Conservation (phyloP, 371 early-diverging fungal species). For the Mucor lusitanicus region DNA sequence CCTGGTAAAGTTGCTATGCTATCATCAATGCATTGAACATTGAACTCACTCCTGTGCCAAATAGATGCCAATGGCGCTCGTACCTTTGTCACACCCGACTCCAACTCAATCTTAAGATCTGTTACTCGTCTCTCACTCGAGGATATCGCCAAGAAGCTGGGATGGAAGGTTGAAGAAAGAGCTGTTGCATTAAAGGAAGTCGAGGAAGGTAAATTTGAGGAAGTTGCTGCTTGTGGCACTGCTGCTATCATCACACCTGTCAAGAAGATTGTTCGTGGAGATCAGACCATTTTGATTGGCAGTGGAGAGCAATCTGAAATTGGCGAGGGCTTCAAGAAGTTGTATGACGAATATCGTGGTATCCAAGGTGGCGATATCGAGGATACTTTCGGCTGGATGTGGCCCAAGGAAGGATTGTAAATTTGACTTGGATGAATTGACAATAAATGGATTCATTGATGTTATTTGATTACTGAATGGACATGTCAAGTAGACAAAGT, state of each 20-base stretch:
- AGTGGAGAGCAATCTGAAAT: conserved; percentile 42
- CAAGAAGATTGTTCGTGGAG: conserved; percentile 66
- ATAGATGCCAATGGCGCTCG: conserved; percentile 51
- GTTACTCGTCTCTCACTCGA: conserved; percentile 74
- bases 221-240: conserved; percentile 80
- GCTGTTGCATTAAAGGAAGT: conserved; percentile 63
- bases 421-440: not conserved
- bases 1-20: conserved; percentile 31
- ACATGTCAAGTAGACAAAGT: too few relatives aligned
- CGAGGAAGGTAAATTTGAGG: conserved; percentile 61
- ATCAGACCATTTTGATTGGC: conserved; percentile 40
- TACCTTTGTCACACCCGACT: conserved; percentile 74
- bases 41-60: not conserved
- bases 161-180: conserved; percentile 70
- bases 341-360: conserved; percentile 65
- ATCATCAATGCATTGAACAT: not conserved
- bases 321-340: conserved; percentile 58
- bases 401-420: conserved; percentile 71
- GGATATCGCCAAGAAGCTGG: conserved; percentile 66
- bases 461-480: too few relatives aligned
- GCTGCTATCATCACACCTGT: conserved; percentile 81
- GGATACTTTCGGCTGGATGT: conserved; percentile 73
- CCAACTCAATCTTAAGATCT: conserved; percentile 64
- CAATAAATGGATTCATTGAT: not conserved
- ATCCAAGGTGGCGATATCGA: conserved; percentile 69